Evolutionary conservation across 2,329 filamentous ascomycete genomes (phyloP), one percentile per base, ranked within the genome.

Genomic region (Fusarium longipes): DNA sequence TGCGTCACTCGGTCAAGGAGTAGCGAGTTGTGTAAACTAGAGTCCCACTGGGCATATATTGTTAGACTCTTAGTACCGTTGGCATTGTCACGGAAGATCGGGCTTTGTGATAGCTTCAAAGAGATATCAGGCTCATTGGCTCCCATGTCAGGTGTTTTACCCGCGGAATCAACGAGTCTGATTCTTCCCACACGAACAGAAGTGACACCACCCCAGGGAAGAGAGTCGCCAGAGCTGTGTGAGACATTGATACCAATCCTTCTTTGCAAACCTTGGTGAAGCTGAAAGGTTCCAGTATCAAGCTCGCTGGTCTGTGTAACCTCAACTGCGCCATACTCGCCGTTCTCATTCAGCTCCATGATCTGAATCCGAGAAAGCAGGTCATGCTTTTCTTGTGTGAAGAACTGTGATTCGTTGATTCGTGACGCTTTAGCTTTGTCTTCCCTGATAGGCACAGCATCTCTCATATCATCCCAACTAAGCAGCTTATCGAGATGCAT

Each of bases 401-500:
- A 97, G 76, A 96, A 99, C 70, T 99, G 94, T 0, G 92, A 91
- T 77, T 99, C 96, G 14, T 93, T 90, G 68, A 99, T 89, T 12
- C 96, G 87, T 24, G 91, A 85, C 39, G 83, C 85, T 63, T 85
- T 87, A 7, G 82, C 77, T 57, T 82, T 84, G 39, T 82, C 82
- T 55, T 86, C 84, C 65, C 87, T 85, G 4, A 67, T 58, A 25
- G 86, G 84, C 48, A 89, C 83, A 18, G 87, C 86, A 77, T 99
- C 95, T 59, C 95, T 89, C 90, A 99, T 97, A 73, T 98, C 96
- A 76, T 99, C 96, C 96, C 96, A 99, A 80, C 96, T 99, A 14
- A 97, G 87, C 49, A 99, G 85, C 81, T 97, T 98, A 78, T 99
- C 96, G 22, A 99, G 86, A 79, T 99, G 96, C 90, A 97, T 97